These are phyloP conservation scores for Strobilomyces confusus DNA, from an alignment of 768 basidiomycete genomes.

Conservation along the genomic window DNA sequence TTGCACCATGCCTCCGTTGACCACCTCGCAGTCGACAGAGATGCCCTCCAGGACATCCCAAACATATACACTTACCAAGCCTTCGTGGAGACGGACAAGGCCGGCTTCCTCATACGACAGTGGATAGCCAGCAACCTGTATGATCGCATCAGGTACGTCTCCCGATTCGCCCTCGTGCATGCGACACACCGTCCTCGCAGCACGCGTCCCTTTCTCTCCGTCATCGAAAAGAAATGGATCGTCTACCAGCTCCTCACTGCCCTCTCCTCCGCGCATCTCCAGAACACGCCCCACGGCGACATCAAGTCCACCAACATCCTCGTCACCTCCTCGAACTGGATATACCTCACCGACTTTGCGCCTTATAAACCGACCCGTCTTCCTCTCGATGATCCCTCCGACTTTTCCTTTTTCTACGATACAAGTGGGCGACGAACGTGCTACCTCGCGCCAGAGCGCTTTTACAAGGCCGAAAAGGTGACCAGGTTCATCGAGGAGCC, in stretches of 20 bases:
- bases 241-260: constrained; percentile 88
- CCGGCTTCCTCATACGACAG: constrained; percentile 91
- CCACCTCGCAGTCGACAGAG: constrained; percentile 66
- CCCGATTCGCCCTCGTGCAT: background rate
- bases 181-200: constrained; percentile 37
- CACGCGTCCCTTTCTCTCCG: constrained; percentile 89
- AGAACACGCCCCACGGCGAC: constrained; percentile 94
- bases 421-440: constrained; percentile 91
- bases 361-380: constrained; percentile 92
- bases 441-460: constrained; percentile 94
- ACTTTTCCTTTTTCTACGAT: constrained; percentile 98
- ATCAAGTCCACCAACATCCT: constrained; percentile 97
- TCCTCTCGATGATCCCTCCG: constrained; percentile 93
- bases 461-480: constrained; percentile 80
- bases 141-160: constrained; percentile 89
- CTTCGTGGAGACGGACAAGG: constrained; percentile 92
- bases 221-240: constrained; percentile 97
- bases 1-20: background rate
- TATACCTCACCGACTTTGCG: constrained; percentile 94
- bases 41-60: constrained; percentile 75
- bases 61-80: constrained; percentile 88
- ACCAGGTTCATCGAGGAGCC: constrained; percentile 48
- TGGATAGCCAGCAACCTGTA: constrained; percentile 94
- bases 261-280: constrained; percentile 75
- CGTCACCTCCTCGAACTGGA: constrained; percentile 94